A percentile compares a stretch with the other conserved stretches of the same genome.
Conservation (phyloP, 1,139 yeast species). For the Diutina ranongensis region DNA sequence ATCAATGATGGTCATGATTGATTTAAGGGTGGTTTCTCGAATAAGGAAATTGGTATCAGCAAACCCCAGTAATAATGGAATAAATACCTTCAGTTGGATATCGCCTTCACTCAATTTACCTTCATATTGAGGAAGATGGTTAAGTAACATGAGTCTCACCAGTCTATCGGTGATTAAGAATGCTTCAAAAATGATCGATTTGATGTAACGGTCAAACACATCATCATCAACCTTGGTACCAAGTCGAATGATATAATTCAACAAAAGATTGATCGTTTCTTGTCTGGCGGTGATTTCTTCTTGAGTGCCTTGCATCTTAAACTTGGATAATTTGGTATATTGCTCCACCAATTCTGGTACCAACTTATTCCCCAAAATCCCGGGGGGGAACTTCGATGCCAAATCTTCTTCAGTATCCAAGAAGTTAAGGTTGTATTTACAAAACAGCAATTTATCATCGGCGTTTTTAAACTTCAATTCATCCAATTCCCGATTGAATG, state of each 20-base stretch:
- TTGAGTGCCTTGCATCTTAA: constrained; percentile 15
- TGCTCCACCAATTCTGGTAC: constrained; percentile 51
- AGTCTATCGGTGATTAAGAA: constrained; percentile 67
- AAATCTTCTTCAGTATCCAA: constrained; percentile 11
- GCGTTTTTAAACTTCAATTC: constrained; percentile 41
- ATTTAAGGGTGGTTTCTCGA: constrained; percentile 70
- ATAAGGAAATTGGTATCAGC: constrained; percentile 74
- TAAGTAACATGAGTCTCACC: constrained; percentile 57
- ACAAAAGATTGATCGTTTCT: constrained; percentile 28
- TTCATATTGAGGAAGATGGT: constrained; percentile 47
- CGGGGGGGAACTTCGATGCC: constrained; percentile 36
- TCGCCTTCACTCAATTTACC: constrained; percentile 44
- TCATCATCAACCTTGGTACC: constrained; percentile 24
- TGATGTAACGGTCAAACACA: constrained; percentile 34
- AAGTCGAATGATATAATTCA: constrained; percentile 37
- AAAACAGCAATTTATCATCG: constrained; percentile 40
- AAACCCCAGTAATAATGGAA: constrained; percentile 62
- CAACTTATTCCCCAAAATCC: constrained; percentile 50
- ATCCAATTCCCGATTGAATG: constrained; percentile 36
- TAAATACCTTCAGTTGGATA: constrained; percentile 60
- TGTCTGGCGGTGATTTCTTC: constrained; percentile 23
- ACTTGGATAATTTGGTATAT: constrained; percentile 15
- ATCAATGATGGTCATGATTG: constrained; percentile 52
- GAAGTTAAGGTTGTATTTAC: constrained; percentile 31
- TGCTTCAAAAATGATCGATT: constrained; percentile 54